Percentiles rank a stretch among this genome's conserved stretches.
Conservation (phyloP, 2,329 filamentous ascomycete genomes). For the Chalaropsis ovoidea region DNA sequence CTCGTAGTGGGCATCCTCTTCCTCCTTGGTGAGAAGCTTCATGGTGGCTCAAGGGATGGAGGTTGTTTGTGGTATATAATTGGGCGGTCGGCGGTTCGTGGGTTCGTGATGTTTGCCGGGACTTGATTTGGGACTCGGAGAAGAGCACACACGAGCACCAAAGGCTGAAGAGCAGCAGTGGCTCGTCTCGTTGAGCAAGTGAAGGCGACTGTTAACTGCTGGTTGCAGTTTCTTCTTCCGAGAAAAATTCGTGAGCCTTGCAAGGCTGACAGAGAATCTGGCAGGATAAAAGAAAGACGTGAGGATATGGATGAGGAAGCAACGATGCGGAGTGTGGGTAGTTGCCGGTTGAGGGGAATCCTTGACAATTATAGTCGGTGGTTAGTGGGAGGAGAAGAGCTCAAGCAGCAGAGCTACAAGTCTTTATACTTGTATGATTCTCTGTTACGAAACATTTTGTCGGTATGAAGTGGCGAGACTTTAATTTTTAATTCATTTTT, state of each 20-base stretch:
- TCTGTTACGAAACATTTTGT: neutral
- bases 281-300: neutral
- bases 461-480: neutral
- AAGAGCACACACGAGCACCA: too few species aligned
- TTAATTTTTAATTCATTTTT: neutral
- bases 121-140: too few species aligned
- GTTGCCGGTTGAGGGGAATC: neutral
- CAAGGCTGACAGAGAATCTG: neutral
- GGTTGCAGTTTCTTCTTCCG: neutral
- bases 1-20: slow-evolving; percentile 77
- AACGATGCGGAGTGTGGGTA: neutral
- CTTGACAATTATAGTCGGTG: neutral
- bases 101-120: neutral
- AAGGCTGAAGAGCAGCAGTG: neutral
- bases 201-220: neutral
- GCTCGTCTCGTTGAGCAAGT: neutral
- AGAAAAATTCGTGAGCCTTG: neutral
- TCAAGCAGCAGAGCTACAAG: neutral
- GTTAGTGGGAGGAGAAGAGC: neutral
- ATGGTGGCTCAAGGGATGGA: slow-evolving; percentile 41
- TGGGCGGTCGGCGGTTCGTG: neutral
- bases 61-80: neutral
- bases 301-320: neutral
- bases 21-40: slow-evolving; percentile 94
- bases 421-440: neutral